These are phyloP conservation scores for Aureobasidium sp. DNA, from an alignment of 2,329 filamentous ascomycete species.

Conservation along the genomic window DNA sequence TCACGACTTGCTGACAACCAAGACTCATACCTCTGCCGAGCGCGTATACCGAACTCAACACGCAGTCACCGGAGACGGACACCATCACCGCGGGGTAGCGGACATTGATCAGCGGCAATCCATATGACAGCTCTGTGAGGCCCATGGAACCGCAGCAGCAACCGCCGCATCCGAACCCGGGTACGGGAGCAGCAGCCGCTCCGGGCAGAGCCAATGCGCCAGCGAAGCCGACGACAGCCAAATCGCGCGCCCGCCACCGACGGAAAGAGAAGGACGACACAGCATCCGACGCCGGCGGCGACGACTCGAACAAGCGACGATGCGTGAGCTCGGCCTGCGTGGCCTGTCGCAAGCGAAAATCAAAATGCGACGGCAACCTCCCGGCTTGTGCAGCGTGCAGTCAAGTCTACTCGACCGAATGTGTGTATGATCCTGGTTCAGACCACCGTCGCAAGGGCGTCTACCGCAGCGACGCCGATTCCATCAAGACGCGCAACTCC, in stretches of 20 bases:
- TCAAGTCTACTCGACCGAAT: slow-evolving; percentile 84
- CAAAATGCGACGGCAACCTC: slow-evolving; percentile 73
- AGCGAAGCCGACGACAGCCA: not conserved
- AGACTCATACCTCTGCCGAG: not conserved
- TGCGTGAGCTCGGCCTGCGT: slow-evolving; percentile 32
- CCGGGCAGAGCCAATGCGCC: not conserved
- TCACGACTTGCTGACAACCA: not conserved
- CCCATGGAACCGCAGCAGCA: slow-evolving; percentile 7
- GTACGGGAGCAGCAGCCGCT: not conserved
- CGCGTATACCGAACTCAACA: not conserved
- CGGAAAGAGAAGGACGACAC: slow-evolving; percentile 17
- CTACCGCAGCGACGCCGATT: slow-evolving; percentile 88
- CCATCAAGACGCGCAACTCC: slow-evolving; percentile 74
- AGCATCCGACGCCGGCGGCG: slow-evolving; percentile 19
- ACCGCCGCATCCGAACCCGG: not conserved
- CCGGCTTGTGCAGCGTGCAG: slow-evolving; percentile 93
- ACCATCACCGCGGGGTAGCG: not conserved
- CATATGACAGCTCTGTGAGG: not conserved
- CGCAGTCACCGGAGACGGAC: not conserved
- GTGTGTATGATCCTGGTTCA: slow-evolving; percentile 91
- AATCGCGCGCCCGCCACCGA: slow-evolving; percentile 13
- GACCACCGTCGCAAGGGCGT: slow-evolving; percentile 95
- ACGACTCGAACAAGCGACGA: slow-evolving; percentile 36
- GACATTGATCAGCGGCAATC: not conserved
- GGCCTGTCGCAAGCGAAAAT: slow-evolving; percentile 29